Evolutionary conservation across 345 rosid species (phyloP).

Genomic region (Zanthoxylum bungeanum): DNA sequence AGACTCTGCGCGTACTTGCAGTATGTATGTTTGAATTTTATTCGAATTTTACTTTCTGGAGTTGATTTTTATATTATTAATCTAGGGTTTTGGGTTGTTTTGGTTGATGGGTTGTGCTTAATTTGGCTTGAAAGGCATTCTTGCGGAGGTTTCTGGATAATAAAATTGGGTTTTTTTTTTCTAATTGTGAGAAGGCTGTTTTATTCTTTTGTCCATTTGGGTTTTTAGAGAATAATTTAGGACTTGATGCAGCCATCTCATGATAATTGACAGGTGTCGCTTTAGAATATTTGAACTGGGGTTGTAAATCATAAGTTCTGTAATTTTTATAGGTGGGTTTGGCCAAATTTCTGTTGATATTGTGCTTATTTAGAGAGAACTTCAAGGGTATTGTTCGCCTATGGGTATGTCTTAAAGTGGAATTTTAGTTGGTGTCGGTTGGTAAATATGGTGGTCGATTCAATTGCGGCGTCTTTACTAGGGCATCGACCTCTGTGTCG

Average conservation of each 20-base stretch:
- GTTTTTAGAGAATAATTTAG: constrained; percentile 15
- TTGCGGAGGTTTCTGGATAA: constrained; percentile 26
- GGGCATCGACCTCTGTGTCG: constrained; percentile 49
- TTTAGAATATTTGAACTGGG: constrained; percentile 18
- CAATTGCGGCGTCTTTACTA: constrained; percentile 61
- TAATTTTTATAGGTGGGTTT: constrained; percentile 5
- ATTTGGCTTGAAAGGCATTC: constrained; percentile 27
- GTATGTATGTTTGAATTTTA: constrained; percentile 14
- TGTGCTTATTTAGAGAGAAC: constrained; percentile 9
- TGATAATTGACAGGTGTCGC: neutral
- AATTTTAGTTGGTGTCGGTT: constrained; percentile 3
- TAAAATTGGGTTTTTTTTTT: too few species aligned
- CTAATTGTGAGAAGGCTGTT: constrained; percentile 34
- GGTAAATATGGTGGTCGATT: constrained; percentile 61
- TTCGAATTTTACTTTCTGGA: constrained; percentile 29
- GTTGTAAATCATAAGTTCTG: constrained; percentile 18
- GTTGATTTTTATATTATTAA: constrained; percentile 15
- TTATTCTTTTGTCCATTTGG: too few species aligned
- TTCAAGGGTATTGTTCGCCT: too few species aligned
- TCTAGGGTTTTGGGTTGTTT: constrained; percentile 17
- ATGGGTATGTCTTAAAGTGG: too few species aligned
- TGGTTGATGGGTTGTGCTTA: constrained; percentile 30
- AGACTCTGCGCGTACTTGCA: constrained; percentile 14
- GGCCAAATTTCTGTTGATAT: constrained; percentile 5
- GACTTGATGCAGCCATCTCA: constrained; percentile 27